These are phyloP conservation scores for Aspergillus chevalieri DNA, from an alignment of 2,329 filamentous ascomycete species.

Conservation along the genomic window DNA sequence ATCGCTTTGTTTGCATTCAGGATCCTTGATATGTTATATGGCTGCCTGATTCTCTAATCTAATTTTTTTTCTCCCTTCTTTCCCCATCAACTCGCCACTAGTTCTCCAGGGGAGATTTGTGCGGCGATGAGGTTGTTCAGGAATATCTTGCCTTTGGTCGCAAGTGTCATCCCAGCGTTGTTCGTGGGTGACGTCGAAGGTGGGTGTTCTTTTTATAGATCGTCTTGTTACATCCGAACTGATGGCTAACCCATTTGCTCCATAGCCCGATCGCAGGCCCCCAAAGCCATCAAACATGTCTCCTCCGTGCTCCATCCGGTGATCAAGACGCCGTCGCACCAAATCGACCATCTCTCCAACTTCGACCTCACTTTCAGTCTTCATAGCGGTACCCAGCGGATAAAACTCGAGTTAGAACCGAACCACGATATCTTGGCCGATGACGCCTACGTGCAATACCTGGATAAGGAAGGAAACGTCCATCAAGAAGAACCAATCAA, in stretches of 20 bases:
- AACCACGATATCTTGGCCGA: constrained; percentile 84
- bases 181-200: constrained; percentile 13
- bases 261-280: constrained; percentile 62
- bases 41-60: constrained; percentile 13
- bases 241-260: not conserved
- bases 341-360: constrained; percentile 69
- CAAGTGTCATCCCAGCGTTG: constrained; percentile 18
- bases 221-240: no score
- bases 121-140: constrained; percentile 22
- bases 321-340: constrained; percentile 71
- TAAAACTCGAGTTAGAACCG: constrained; percentile 77
- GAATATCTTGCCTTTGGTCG: constrained; percentile 19
- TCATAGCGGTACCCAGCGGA: constrained; percentile 58
- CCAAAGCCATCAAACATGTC: constrained; percentile 71
- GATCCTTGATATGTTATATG: constrained; percentile 4
- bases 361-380: constrained; percentile 83
- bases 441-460: constrained; percentile 65
- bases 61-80: not conserved
- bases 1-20: not conserved
- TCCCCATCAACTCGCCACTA: not conserved
- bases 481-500: constrained; percentile 62
- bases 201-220: constrained; percentile 4
- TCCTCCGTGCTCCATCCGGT: constrained; percentile 66
- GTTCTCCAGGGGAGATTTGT: not conserved
- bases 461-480: constrained; percentile 66